Conservation (phyloP, 306 rosid genomes). For the Quercus robur region DNA sequence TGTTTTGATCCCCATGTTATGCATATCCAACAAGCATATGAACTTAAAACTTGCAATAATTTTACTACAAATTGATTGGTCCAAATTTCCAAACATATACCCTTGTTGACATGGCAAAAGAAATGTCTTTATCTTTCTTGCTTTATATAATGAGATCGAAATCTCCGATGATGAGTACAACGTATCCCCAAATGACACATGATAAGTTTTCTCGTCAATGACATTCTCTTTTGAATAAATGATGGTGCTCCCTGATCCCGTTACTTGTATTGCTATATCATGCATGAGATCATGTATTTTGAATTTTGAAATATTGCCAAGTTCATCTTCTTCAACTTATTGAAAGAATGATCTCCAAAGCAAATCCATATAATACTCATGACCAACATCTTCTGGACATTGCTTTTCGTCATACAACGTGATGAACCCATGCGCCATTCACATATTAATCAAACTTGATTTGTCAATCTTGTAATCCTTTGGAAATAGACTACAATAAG, state of each 20-base stretch:
- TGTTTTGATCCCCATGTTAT: too few species aligned
- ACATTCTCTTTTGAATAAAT: background rate
- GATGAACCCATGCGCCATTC: conserved; percentile 18
- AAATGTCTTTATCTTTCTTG: too few species aligned
- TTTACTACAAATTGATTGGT: fast-evolving
- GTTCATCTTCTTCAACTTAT: background rate
- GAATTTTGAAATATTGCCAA: background rate
- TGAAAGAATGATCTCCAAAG: conserved; percentile 2
- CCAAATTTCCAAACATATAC: too few species aligned
- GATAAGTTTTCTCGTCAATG: background rate
- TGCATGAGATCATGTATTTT: conserved; percentile 23
- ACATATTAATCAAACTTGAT: background rate
- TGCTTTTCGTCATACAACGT: background rate
- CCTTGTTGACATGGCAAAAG: too few species aligned
- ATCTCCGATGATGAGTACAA: too few species aligned
- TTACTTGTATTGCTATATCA: conserved; percentile 13
- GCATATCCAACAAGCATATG: too few species aligned
- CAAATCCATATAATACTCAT: conserved; percentile 3
- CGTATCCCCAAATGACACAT: background rate
- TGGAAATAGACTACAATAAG: conserved; percentile 16
- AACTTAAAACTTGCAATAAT: too few species aligned
- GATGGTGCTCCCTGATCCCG: background rate
- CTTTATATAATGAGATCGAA: background rate
- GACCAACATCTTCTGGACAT: background rate
- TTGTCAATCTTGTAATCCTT: fast-evolving